phyloP scores from a whole-genome alignment of 2,329 filamentous ascomycete genomes.

The Tolypocladium capitatum region DNA sequence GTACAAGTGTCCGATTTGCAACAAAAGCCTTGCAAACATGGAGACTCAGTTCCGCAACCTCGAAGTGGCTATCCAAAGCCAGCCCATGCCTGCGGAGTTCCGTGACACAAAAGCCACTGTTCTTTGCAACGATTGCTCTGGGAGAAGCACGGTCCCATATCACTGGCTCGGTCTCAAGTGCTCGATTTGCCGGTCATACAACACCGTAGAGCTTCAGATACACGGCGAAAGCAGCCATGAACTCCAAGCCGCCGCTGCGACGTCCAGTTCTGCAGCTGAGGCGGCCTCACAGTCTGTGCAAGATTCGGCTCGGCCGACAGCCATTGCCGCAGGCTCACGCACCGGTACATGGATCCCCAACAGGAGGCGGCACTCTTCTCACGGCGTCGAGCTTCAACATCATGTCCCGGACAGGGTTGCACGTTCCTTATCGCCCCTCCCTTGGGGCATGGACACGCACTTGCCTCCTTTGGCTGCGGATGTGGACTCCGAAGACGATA shows the following conservation, averaged over 20 bases:
- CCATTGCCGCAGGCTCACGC: constrained; percentile 3
- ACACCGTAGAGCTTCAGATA: constrained; percentile 53
- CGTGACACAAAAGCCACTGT: constrained; percentile 67
- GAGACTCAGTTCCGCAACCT: constrained; percentile 86
- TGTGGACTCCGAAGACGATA: constrained; percentile 39
- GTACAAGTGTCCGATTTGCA: constrained; percentile 95
- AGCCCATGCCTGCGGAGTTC: constrained; percentile 87
- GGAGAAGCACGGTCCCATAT: constrained; percentile 73
- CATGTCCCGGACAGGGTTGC: constrained; percentile 26
- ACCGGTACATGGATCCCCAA: constrained; percentile 8
- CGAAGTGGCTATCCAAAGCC: constrained; percentile 71
- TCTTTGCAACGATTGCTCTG: constrained; percentile 88
- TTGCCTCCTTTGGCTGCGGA: constrained; percentile 16
- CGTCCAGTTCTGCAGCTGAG: constrained; percentile 3
- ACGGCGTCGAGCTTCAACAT: constrained; percentile 18
- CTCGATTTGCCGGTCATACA: constrained; percentile 56
- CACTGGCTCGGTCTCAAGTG: constrained; percentile 95
- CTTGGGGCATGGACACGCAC: constrained; percentile 12
- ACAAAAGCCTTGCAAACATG: constrained; percentile 95
- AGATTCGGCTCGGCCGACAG: constrained; percentile 10
- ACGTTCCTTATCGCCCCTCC: constrained; percentile 30
- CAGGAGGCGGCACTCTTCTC: constrained; percentile 26
- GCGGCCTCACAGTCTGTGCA: neutral
- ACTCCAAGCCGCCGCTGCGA: constrained; percentile 14
- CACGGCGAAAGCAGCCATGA: constrained; percentile 27